Evolutionary conservation across 257 asterid genomes (phyloP), one percentile per base, ranked within the genome.

Genomic region (Penstemon davidsonii): DNA sequence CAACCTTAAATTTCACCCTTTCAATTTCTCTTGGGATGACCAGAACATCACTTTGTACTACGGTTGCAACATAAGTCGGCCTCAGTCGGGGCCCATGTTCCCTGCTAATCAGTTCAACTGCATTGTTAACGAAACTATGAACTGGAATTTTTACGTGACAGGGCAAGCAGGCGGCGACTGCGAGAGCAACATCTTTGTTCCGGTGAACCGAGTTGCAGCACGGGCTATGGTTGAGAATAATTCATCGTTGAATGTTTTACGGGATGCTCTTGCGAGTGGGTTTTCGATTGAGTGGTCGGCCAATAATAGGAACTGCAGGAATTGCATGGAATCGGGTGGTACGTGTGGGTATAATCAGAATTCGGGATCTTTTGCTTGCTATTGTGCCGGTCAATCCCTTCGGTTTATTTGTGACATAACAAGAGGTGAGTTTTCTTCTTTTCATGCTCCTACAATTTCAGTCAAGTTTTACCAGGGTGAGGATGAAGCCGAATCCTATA

Each of bases 1-100:
- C 84, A 15, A 50, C 79, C 64, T 41, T 84, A 11, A 45, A 76
- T 52, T 52, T 6, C 40, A 10, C 76, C 50, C 47, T 13, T 87
- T 82, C 74, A 37, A 40, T 41, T 78, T 11, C 8, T 8, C 7
- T 4, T 13, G 49, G 0, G 39, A 12, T 42, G 72, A 76, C 68
- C 78, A 3, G 54, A 75, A 75, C 62, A 62, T 90, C 46, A 71
- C 85, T 50, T 77, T 90, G 1, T 38, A 39, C 72, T 90, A 84
- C 15, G 76, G 65, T 3, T 90, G 96, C 74, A 8, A 67, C 56
- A 0, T 44, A 4, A 12, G 0, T 0, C 0, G 4, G 0, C 41
- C 8, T 1, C 76, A 15, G 18, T 15, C 18, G 18, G 18, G 18
- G 18, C 18, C 18, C 0, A 15, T 15, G 18, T 15, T 15, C 18